Evolutionary conservation across 257 asterid genomes (phyloP), one percentile per base, ranked within the genome.

Genomic region (Solanum appendiculatum): DNA sequence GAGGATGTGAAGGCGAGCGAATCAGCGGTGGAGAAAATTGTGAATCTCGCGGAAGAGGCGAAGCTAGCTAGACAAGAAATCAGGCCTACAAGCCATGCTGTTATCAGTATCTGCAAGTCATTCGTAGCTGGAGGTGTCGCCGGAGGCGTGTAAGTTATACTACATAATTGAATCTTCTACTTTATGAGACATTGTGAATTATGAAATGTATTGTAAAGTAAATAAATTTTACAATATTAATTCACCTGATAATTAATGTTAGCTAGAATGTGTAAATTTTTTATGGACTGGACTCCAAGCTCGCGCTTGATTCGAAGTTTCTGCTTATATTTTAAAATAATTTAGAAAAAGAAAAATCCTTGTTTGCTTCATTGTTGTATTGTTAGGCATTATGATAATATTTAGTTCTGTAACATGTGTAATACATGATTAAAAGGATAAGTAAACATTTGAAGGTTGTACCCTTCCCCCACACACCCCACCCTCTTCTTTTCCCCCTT

Each of bases 91-190:
- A 91, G 94, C 34, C 86, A 88, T 88, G 94, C 96, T 86, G 91
- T 96, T 58, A 93, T 91, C 89, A 92, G 90, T 86, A 91, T 97
- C 88, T 92, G 95, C 94, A 97, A 95, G 90, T 97, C 99, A 88
- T 96, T 97, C 74, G 89, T 94, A 40, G 98, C 98, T 48, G 99
- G 98, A 58, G 99, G 99, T 37, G 98, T 94, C 39, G 98, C 99
- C 15, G 99, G 99, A 68, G 98, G 98, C 91, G 93, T 97, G 98
- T 97, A 88, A 93, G 99, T 88, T 44, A 44, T 44, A 44, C n/a
- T 16, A 44, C 14, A 78, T 78, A 29, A 78, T 51, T 78, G 6
- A 81, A 81, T 29, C 29, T 48, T 18, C 82, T 74, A 7, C 21
- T 18, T 72, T 34, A 34, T 3, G 37, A 75, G 54, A 29, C 51